phyloP scores from a whole-genome alignment of 805 yeast genomes.

The Saturnispora saitoi region DNA sequence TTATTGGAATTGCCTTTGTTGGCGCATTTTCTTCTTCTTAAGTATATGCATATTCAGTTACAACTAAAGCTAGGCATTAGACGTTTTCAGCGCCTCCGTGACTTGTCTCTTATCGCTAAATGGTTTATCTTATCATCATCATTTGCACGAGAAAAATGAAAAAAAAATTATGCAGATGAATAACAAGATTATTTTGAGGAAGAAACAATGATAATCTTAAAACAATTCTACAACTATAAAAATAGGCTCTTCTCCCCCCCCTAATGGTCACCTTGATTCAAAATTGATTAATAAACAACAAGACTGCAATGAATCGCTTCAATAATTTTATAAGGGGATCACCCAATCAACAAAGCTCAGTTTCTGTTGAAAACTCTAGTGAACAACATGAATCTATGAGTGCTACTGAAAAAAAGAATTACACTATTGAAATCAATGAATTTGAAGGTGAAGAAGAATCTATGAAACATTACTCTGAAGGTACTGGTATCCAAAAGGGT shows the following conservation, averaged over 20 bases:
- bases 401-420: neutral
- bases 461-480: neutral
- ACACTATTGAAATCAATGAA: slow-evolving; percentile 7
- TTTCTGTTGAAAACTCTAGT: neutral
- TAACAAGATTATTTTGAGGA: neutral
- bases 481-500: slow-evolving; percentile 29
- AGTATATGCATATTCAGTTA: too few relatives aligned
- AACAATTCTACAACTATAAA: too few relatives aligned
- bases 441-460: slow-evolving; percentile 1
- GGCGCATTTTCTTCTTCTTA: too few relatives aligned
- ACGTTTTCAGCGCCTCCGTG: neutral
- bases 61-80: too few relatives aligned
- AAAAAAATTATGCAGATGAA: neutral
- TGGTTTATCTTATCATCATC: neutral
- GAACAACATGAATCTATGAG: neutral
- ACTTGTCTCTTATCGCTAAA: neutral
- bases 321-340: neutral
- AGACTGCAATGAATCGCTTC: slow-evolving; percentile 1
- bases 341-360: neutral
- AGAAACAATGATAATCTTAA: too few relatives aligned
- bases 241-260: too few relatives aligned
- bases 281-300: too few relatives aligned
- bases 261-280: too few relatives aligned
- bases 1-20: too few relatives aligned
- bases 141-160: neutral